These are phyloP conservation scores for Tremella fuciformis DNA, from an alignment of 768 basidiomycete genomes.

Conservation along the genomic window DNA sequence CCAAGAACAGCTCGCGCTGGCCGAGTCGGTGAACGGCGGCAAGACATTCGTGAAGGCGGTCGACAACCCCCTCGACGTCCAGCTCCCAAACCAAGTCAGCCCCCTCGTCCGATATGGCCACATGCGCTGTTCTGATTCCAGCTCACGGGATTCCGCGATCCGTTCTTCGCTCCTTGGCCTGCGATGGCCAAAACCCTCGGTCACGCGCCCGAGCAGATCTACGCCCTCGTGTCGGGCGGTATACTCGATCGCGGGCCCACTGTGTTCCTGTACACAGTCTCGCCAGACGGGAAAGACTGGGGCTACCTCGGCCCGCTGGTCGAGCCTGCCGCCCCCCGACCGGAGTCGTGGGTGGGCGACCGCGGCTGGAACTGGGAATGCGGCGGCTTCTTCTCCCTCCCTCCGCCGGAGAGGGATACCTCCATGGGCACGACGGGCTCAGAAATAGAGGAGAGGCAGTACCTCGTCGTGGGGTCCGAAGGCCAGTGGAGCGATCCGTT, in stretches of 20 bases:
- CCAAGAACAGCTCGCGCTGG: constrained; percentile 10
- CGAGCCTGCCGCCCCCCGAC: too few species aligned
- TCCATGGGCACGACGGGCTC: background rate
- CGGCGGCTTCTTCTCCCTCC: too few species aligned
- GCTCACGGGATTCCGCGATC: constrained; percentile 12
- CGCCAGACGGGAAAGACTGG: background rate
- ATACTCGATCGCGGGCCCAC: constrained; percentile 9
- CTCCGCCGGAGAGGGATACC: too few species aligned
- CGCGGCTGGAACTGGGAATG: too few species aligned
- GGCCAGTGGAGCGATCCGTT: constrained; percentile 7
- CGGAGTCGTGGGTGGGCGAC: too few species aligned
- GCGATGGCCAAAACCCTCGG: background rate
- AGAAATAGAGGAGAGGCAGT: background rate
- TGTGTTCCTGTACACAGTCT: constrained; percentile 7
- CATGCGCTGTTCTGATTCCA: too few species aligned
- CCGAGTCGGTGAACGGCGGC: constrained; percentile 8
- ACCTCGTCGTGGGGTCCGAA: constrained; percentile 10
- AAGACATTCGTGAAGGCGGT: constrained; percentile 5
- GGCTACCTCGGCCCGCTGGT: too few species aligned
- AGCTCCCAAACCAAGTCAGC: constrained; percentile 2
- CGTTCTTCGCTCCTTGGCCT: constrained; percentile 2
- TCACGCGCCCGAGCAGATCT: background rate
- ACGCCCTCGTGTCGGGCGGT: constrained; percentile 9
- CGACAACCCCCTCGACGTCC: constrained; percentile 1
- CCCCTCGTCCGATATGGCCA: too few species aligned